These are phyloP conservation scores for Fraxinus xanthoxyloides DNA, from an alignment of 305 asterid species.

Conservation along the genomic window DNA sequence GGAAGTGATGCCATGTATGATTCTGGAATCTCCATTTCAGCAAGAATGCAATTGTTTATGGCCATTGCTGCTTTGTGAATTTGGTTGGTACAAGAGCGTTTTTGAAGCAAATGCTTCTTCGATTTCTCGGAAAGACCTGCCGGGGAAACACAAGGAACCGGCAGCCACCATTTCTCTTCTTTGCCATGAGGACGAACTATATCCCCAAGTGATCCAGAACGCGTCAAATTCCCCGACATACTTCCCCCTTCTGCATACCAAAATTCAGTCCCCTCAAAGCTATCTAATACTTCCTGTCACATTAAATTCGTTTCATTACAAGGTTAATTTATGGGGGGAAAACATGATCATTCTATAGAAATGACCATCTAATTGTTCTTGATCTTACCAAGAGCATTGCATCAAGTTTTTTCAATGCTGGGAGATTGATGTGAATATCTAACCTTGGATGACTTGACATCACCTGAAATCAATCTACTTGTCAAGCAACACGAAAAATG, in stretches of 20 bases:
- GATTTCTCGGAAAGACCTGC: constrained; percentile 67
- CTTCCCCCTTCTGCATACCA: constrained; percentile 19
- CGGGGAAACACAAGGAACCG: constrained; percentile 63
- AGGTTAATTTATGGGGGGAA: not conserved
- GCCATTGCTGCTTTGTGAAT: constrained; percentile 94
- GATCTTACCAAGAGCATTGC: constrained; percentile 26
- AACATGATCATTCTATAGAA: not conserved
- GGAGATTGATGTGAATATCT: constrained; percentile 43
- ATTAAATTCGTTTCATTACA: not conserved
- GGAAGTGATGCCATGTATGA: constrained; percentile 79
- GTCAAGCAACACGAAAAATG: constrained; percentile 1
- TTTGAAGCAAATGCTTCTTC: constrained; percentile 58
- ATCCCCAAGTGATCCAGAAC: constrained; percentile 63
- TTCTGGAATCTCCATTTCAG: constrained; percentile 88
- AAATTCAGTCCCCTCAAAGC: constrained; percentile 16
- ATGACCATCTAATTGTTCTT: not conserved
- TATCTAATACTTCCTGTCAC: constrained; percentile 11
- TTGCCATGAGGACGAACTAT: constrained; percentile 48
- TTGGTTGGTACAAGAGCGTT: constrained; percentile 74
- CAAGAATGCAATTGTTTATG: constrained; percentile 59
- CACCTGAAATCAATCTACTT: constrained; percentile 39
- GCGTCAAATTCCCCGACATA: not conserved
- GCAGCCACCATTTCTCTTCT: constrained; percentile 94
- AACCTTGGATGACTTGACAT: constrained; percentile 49
- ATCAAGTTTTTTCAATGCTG: constrained; percentile 52